Percentiles rank a stretch among this genome's conserved stretches.
phyloP scores from a whole-genome alignment of 768 basidiomycete genomes.

The Mycena rosella region DNA sequence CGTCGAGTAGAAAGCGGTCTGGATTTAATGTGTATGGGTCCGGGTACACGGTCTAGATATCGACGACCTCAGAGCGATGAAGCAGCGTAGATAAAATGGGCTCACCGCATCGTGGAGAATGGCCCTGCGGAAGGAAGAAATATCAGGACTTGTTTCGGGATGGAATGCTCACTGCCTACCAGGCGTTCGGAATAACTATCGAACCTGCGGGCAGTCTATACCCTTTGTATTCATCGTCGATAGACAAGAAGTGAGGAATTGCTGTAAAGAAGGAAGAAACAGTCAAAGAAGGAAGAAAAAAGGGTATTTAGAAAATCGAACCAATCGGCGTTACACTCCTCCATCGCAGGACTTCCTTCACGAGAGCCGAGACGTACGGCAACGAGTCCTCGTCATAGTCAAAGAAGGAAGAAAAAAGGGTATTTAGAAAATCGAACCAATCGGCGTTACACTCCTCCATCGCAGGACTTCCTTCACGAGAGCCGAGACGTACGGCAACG shows the following conservation, averaged over 20 bases:
- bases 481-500: conserved; percentile 39
- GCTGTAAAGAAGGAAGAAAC: neutral
- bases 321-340: conserved; percentile 23
- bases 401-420: too few species aligned
- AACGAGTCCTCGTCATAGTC: conserved; percentile 42
- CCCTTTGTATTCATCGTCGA: neutral
- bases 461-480: conserved; percentile 18
- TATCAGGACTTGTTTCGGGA: neutral
- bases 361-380: conserved; percentile 34
- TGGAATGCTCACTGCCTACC: neutral
- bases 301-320: neutral
- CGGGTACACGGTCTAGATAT: conserved; percentile 38
- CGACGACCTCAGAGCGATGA: too few species aligned
- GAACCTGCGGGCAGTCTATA: neutral
- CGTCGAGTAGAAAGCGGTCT: conserved; percentile 18
- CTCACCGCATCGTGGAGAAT: conserved; percentile 30
- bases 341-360: conserved; percentile 23
- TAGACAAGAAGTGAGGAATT: neutral
- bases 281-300: too few species aligned
- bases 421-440: conserved; percentile 10
- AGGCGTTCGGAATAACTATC: neutral
- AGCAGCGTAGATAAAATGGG: too few species aligned
- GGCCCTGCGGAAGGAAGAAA: conserved; percentile 21
- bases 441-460: conserved; percentile 23
- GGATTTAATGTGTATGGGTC: conserved; percentile 18